These are phyloP conservation scores for Monsonia emarginata DNA, from an alignment of 441 rosid genomes.

Conservation along the genomic window DNA sequence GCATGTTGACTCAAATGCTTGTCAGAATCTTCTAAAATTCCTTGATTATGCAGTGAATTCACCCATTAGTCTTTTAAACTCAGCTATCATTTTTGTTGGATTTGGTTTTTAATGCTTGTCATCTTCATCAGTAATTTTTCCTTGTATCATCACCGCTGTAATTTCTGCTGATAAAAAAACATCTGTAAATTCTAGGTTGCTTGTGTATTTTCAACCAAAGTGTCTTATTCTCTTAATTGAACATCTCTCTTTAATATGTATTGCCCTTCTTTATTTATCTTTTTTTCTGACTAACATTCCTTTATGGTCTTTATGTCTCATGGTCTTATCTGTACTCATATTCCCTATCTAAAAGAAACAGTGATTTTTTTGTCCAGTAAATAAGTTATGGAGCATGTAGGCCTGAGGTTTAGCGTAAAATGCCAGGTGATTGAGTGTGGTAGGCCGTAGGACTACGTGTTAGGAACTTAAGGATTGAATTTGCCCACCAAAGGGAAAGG, in stretches of 20 bases:
- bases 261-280: too few relatives aligned
- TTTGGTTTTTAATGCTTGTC: neutral
- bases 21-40: neutral
- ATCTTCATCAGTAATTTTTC: neutral
- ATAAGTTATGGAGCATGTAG: neutral
- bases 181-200: neutral
- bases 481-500: neutral
- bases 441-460: too few relatives aligned
- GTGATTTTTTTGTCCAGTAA: neutral
- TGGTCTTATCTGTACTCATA: neutral
- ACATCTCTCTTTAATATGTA: neutral
- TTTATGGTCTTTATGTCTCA: neutral
- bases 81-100: neutral
- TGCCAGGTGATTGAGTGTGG: neutral
- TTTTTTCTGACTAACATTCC: neutral
- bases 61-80: neutral
- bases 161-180: too few relatives aligned
- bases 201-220: neutral
- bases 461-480: neutral
- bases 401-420: neutral
- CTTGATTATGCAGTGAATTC: neutral
- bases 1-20: neutral
- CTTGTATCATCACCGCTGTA: neutral
- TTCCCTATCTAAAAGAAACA: neutral
- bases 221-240: neutral